These are phyloP conservation scores for Apophysomyces variabilis DNA, from an alignment of 371 early-diverging fungal genomes.

Conservation along the genomic window DNA sequence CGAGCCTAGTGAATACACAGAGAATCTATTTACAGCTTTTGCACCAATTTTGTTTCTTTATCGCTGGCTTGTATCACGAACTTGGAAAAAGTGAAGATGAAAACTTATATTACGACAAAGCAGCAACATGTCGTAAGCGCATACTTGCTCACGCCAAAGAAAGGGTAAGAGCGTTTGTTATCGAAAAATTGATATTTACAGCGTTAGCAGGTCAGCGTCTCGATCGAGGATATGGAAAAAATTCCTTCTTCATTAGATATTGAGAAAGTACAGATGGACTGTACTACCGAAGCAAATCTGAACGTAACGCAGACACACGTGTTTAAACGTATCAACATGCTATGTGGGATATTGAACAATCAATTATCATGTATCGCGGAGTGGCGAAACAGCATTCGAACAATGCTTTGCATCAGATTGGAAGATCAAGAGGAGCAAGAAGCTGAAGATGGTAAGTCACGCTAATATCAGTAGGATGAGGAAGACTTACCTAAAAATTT, in stretches of 20 bases:
- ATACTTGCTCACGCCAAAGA: conserved; percentile 35
- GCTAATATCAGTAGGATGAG: not conserved
- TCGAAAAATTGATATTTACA: not conserved
- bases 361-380: conserved; percentile 33
- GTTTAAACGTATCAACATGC: conserved; percentile 26
- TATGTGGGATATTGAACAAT: conserved; percentile 29
- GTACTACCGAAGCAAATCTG: not conserved
- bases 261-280: not conserved
- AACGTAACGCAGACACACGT: not conserved
- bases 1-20: not conserved
- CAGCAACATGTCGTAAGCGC: conserved; percentile 50
- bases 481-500: not conserved
- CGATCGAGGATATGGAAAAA: not conserved
- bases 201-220: not conserved
- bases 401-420: conserved; percentile 27
- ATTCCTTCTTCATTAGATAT: not conserved
- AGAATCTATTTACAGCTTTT: conserved; percentile 38
- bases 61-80: conserved; percentile 58
- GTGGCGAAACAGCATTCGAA: conserved; percentile 25
- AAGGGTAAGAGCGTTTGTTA: conserved; percentile 17
- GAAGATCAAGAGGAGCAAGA: conserved; percentile 32
- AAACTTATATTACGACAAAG: conserved; percentile 49
- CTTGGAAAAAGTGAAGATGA: conserved; percentile 41
- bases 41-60: conserved; percentile 65
- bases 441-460: conserved; percentile 27